A percentile compares a stretch with the other conserved stretches of the same genome.
phyloP scores from a whole-genome alignment of 1,139 yeast genomes.

The Zhuliangozyma blackwelliae region DNA sequence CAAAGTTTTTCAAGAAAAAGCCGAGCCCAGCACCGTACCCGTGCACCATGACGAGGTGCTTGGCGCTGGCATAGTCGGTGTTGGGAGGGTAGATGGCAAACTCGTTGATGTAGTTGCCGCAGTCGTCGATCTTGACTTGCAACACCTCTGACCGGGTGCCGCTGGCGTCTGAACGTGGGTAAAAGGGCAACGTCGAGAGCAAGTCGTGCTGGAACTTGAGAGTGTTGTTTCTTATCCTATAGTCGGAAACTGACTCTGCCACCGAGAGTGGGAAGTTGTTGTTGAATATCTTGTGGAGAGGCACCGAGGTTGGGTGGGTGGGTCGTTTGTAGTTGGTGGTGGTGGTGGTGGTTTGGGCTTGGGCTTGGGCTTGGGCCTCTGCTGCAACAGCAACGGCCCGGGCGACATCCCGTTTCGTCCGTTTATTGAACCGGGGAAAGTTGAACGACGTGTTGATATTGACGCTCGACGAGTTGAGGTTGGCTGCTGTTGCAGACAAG shows the following conservation, averaged over 20 bases:
- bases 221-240: constrained; percentile 34
- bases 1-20: constrained; percentile 60
- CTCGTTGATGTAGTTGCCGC: constrained; percentile 55
- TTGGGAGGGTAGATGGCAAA: constrained; percentile 51
- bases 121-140: constrained; percentile 35
- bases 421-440: constrained; percentile 1
- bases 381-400: neutral
- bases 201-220: constrained; percentile 51
- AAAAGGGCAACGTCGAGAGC: constrained; percentile 38
- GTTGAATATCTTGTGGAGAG: constrained; percentile 46
- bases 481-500: neutral
- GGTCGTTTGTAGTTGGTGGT: constrained; percentile 34
- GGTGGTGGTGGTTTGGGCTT: neutral
- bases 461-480: constrained; percentile 2
- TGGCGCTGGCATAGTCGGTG: constrained; percentile 17
- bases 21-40: constrained; percentile 83
- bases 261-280: constrained; percentile 57
- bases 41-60: constrained; percentile 65
- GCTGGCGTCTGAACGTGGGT: constrained; percentile 25
- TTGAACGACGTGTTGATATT: constrained; percentile 1
- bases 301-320: constrained; percentile 63
- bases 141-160: constrained; percentile 33
- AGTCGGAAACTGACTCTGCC: constrained; percentile 51
- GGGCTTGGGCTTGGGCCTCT: neutral
- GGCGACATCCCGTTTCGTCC: neutral